Evolutionary conservation across 345 rosid species (phyloP).

Genomic region (Eucalyptus sp.): DNA sequence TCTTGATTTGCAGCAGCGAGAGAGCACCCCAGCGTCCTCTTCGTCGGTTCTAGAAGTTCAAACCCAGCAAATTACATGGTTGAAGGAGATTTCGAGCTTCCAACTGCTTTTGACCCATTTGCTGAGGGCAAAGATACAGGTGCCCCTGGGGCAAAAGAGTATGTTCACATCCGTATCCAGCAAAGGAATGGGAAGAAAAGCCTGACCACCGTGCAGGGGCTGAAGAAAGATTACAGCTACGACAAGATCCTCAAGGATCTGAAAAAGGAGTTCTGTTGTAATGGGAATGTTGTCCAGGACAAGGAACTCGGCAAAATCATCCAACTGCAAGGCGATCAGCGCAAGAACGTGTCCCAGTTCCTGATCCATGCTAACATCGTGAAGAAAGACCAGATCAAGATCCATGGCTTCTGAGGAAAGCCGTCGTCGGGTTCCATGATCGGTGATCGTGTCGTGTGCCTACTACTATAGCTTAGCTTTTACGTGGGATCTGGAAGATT

Average conservation of each 20-base stretch:
- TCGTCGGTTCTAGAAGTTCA: background rate
- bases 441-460: background rate
- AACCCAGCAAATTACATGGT: conserved; percentile 57
- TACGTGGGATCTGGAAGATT: background rate
- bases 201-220: conserved; percentile 66
- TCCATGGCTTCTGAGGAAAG: conserved; percentile 60
- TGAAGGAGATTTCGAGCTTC: conserved; percentile 48
- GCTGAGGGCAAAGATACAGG: conserved; percentile 42
- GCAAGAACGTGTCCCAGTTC: conserved; percentile 66
- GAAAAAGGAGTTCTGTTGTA: conserved; percentile 79
- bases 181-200: conserved; percentile 83
- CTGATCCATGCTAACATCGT: conserved; percentile 49
- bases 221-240: conserved; percentile 58
- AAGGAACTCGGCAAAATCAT: conserved; percentile 79
- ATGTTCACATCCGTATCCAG: conserved; percentile 65
- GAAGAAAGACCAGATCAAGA: conserved; percentile 71
- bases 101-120: conserved; percentile 59
- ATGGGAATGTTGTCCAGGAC: conserved; percentile 83
- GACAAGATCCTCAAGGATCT: conserved; percentile 71
- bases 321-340: conserved; percentile 95
- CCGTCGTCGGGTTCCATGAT: background rate
- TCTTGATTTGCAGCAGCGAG: background rate
- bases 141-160: conserved; percentile 43
- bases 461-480: background rate
- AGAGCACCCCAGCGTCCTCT: background rate